Percentiles rank a stretch among this genome's conserved stretches.
phyloP scores from a whole-genome alignment of 306 rosid genomes.

The Ceratonia siliqua region DNA sequence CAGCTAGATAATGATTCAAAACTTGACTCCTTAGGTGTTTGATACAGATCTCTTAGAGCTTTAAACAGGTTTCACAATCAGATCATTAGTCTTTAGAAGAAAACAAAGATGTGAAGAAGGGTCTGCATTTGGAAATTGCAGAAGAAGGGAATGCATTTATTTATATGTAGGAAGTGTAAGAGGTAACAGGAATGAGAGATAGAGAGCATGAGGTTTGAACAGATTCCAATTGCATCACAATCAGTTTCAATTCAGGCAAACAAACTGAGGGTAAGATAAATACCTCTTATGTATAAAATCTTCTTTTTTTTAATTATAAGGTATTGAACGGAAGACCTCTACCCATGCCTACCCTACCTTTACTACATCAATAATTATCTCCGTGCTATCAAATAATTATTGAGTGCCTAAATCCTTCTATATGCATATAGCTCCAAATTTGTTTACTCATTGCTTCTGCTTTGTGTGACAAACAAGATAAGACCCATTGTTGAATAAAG shows the following conservation, averaged over 20 bases:
- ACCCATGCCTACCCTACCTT: background rate
- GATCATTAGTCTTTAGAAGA: conserved; percentile 29
- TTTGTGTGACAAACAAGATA: background rate
- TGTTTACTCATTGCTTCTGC: conserved; percentile 28
- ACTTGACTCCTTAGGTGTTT: conserved; percentile 20
- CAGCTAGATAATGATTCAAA: conserved; percentile 14
- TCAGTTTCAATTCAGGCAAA: conserved; percentile 27
- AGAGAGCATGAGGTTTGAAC: conserved; percentile 19
- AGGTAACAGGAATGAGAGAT: conserved; percentile 23
- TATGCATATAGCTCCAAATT: background rate
- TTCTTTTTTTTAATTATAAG: background rate
- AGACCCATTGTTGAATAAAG: background rate
- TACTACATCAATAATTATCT: background rate
- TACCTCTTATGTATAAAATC: background rate
- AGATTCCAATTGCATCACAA: conserved; percentile 17
- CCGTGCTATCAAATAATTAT: background rate
- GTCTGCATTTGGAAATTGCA: conserved; percentile 30
- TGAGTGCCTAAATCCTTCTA: background rate
- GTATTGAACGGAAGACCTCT: background rate
- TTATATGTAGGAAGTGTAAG: conserved; percentile 17
- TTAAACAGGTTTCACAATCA: conserved; percentile 25
- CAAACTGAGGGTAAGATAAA: conserved; percentile 24
- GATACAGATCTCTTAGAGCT: conserved; percentile 26
- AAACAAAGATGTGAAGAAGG: conserved; percentile 15
- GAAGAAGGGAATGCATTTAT: conserved; percentile 14